Evolutionary conservation across 495 filamentous ascomycete species (phyloP).

Genomic region (Aspergillus cavernicola): DNA sequence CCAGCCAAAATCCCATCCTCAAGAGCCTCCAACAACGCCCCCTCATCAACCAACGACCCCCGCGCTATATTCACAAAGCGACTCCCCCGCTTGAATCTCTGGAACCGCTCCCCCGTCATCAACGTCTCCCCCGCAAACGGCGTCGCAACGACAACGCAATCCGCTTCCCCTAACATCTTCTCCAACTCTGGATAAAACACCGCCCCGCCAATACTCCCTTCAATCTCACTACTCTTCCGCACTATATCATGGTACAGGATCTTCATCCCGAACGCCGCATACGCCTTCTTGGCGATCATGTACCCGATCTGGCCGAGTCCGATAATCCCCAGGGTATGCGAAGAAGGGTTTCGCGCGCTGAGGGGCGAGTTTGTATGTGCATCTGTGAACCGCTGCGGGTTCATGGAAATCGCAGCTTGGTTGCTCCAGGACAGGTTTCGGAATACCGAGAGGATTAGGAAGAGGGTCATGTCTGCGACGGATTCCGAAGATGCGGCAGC

Average conservation of each 20-base stretch:
- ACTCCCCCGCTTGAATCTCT: conserved; percentile 51
- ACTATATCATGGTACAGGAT: conserved; percentile 65
- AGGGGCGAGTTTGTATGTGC: conserved; percentile 57
- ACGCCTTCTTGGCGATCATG: conserved; percentile 60
- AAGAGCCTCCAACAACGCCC: conserved; percentile 60
- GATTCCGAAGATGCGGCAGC: conserved; percentile 65
- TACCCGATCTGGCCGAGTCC: conserved; percentile 69
- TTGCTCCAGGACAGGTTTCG: conserved; percentile 61
- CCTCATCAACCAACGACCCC: conserved; percentile 66
- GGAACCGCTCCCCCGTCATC: conserved; percentile 48
- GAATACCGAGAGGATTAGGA: conserved; percentile 62
- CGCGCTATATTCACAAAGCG: conserved; percentile 72
- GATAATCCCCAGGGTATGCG: conserved; percentile 53
- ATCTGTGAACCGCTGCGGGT: conserved; percentile 42
- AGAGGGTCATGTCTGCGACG: conserved; percentile 56
- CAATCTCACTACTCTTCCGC: conserved; percentile 44
- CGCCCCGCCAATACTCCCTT: conserved; percentile 31
- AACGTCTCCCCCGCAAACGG: conserved; percentile 58
- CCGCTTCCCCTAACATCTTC: conserved; percentile 49
- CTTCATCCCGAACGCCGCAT: conserved; percentile 59
- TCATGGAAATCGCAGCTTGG: conserved; percentile 32
- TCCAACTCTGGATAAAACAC: conserved; percentile 51
- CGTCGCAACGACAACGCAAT: conserved; percentile 66
- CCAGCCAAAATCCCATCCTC: conserved; percentile 49
- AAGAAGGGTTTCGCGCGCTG: conserved; percentile 49